Evolutionary conservation across 805 yeast species (phyloP).

Genomic region (Candida ulmi): DNA sequence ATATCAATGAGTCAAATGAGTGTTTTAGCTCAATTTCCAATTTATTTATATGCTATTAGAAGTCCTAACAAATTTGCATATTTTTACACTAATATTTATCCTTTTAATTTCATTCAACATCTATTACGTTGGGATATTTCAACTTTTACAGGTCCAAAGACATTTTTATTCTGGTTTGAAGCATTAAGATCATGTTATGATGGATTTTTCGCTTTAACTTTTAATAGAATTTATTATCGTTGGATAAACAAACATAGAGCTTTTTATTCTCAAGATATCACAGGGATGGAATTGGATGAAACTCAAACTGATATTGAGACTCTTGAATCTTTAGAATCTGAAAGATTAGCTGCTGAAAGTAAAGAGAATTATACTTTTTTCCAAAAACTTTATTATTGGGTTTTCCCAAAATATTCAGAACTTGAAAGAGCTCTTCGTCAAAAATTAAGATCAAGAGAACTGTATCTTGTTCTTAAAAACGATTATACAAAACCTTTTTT

Average conservation of each 20-base stretch:
- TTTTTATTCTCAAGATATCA: constrained; percentile 25
- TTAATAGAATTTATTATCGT: constrained; percentile 27
- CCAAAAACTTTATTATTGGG: neutral
- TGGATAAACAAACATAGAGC: constrained; percentile 27
- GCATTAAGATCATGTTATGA: constrained; percentile 9
- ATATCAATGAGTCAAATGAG: neutral
- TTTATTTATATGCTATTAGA: constrained; percentile 20
- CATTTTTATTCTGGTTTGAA: constrained; percentile 1
- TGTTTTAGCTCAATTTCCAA: constrained; percentile 21
- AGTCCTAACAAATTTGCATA: neutral
- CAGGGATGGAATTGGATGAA: constrained; percentile 21
- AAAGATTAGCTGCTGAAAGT: neutral
- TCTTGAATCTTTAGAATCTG: constrained; percentile 19
- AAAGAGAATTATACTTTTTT: neutral
- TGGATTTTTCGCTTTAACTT: constrained; percentile 13
- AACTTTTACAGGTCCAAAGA: constrained; percentile 4
- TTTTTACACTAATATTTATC: constrained; percentile 12
- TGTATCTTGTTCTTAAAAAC: constrained; percentile 18
- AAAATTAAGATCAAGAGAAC: constrained; percentile 16
- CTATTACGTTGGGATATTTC: too few species aligned
- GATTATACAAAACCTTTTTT: constrained; percentile 25
- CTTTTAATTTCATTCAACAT: constrained; percentile 14
- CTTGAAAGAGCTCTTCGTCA: neutral
- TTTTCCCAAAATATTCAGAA: constrained; percentile 5
- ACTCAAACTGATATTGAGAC: constrained; percentile 10